Evolutionary conservation across 768 basidiomycete species (phyloP).

Genomic region (Lyophyllum atratum): DNA sequence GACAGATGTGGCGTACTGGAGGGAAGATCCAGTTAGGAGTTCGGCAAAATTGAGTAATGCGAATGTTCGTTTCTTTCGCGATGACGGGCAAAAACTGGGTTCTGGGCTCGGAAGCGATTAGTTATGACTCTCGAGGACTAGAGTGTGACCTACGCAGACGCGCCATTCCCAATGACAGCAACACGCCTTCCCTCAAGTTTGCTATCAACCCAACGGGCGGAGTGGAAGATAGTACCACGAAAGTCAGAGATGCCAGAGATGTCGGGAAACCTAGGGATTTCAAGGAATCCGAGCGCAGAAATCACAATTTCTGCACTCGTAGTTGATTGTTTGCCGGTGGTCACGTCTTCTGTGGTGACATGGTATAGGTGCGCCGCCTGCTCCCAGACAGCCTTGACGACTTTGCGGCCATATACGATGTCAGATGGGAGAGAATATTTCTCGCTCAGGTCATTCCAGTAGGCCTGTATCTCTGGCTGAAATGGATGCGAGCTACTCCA

Average conservation of each 20-base stretch:
- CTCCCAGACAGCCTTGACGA: conserved; percentile 50
- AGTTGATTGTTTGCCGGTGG: conserved; percentile 27
- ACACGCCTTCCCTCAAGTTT: conserved; percentile 48
- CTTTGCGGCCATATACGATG: conserved; percentile 44
- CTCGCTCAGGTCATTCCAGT: conserved; percentile 34
- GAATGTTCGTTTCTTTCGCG: conserved; percentile 37
- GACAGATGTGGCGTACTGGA: conserved; percentile 32
- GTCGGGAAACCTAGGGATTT: conserved; percentile 40
- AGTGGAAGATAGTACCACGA: conserved; percentile 54
- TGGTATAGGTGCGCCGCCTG: conserved; percentile 33
- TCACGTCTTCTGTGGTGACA: conserved; percentile 33
- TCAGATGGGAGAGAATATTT: conserved; percentile 44
- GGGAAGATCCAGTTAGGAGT: conserved; percentile 51
- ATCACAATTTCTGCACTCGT: conserved; percentile 49
- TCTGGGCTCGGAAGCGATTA: conserved; percentile 26
- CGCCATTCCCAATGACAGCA: conserved; percentile 61
- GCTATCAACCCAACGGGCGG: conserved; percentile 48
- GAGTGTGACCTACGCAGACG: conserved; percentile 45
- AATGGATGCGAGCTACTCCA: conserved; percentile 41
- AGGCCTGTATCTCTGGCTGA: conserved; percentile 43
- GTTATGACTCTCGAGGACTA: background rate
- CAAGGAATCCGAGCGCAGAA: conserved; percentile 50
- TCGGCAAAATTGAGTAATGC: conserved; percentile 51
- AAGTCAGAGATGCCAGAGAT: conserved; percentile 40
- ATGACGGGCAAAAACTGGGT: conserved; percentile 53